Conservation (phyloP, 75 land plant genomes). For the Cupressus sempervirens region DNA sequence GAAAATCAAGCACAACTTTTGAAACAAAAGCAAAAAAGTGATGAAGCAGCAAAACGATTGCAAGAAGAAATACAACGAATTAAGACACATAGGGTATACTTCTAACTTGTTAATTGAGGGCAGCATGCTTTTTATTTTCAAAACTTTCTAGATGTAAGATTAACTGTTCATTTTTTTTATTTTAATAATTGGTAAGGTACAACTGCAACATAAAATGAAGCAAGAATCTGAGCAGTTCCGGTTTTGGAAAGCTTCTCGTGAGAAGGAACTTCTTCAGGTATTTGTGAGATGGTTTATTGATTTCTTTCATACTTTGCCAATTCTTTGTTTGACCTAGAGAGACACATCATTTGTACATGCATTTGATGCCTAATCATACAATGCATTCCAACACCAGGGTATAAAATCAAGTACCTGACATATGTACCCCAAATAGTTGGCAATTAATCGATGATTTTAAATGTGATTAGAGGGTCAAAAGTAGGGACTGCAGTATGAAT, state of each 20-base stretch:
- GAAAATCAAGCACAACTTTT: slow-evolving; percentile 91
- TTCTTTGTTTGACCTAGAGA: neutral
- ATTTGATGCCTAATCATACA: too few species aligned
- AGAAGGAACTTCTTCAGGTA: slow-evolving; percentile 98
- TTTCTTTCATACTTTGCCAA: neutral
- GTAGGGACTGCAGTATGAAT: too few species aligned
- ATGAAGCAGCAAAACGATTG: slow-evolving; percentile 87
- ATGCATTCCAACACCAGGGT: too few species aligned
- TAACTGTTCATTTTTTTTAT: neutral
- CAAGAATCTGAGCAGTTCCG: slow-evolving; percentile 99
- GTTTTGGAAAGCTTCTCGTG: slow-evolving; percentile 86
- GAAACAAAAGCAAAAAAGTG: slow-evolving; percentile 92
- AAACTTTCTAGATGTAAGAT: neutral
- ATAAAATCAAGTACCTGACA: too few species aligned
- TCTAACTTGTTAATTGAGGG: neutral
- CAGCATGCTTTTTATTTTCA: neutral
- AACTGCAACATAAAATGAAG: slow-evolving; percentile 95
- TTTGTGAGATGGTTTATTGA: neutral
- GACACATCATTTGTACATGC: neutral
- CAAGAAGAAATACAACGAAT: slow-evolving; percentile 95
- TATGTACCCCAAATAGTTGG: too few species aligned
- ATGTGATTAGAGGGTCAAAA: too few species aligned
- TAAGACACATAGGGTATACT: slow-evolving; percentile 68
- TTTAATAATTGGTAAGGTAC: slow-evolving; percentile 52
- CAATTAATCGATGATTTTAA: too few species aligned